Evolutionary conservation across 164 flowering plant genomes (phyloP).

Genomic region (Hamamelis virginiana): DNA sequence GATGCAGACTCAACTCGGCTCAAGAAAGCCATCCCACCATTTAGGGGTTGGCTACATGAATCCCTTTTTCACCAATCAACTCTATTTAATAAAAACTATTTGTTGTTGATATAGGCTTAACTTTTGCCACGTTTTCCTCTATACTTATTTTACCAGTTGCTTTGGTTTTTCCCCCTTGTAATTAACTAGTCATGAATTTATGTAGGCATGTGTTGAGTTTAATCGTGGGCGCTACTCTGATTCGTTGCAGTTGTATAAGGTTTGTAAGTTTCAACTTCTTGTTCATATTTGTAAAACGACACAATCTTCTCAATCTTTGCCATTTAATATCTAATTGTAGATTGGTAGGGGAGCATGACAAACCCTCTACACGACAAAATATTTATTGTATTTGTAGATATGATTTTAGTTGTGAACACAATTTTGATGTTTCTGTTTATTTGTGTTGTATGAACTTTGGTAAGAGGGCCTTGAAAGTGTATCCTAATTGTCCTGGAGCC

Average conservation of each 20-base stretch:
- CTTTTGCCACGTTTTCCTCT: no score
- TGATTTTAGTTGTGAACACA: neutral
- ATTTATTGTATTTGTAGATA: neutral
- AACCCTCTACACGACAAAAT: neutral
- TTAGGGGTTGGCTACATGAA: neutral
- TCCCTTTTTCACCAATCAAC: neutral
- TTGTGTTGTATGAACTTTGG: constrained; percentile 15
- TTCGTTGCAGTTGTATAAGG: constrained; percentile 90
- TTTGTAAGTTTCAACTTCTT: constrained; percentile 24
- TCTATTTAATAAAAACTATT: neutral
- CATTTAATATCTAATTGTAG: neutral
- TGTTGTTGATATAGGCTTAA: no score
- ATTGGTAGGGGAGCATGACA: neutral
- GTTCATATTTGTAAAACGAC: neutral
- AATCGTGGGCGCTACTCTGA: constrained; percentile 76
- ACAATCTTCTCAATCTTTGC: neutral
- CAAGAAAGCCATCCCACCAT: neutral
- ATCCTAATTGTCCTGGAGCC: constrained; percentile 84
- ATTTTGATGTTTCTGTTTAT: constrained; percentile 8
- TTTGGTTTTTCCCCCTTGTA: neutral
- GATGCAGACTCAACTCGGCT: neutral
- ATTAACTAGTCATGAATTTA: constrained; percentile 5
- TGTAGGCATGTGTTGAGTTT: constrained; percentile 94
- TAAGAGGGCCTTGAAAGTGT: constrained; percentile 89
- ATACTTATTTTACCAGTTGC: no score